Conservation (phyloP, 192 early-diverging fungal genomes). For the Linnemannia elongata region DNA sequence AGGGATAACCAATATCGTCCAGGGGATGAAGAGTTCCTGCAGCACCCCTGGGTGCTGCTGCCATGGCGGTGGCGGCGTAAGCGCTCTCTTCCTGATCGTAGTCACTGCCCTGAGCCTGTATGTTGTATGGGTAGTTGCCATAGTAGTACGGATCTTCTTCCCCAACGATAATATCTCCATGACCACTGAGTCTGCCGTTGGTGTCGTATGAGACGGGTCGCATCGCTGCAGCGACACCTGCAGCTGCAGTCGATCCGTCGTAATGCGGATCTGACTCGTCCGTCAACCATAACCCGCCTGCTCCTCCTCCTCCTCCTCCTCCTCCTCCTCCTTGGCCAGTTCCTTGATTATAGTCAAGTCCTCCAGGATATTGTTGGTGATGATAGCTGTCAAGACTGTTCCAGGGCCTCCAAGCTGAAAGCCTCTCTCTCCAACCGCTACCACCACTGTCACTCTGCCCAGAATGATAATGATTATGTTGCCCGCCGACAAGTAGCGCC, state of each 20-base stretch:
- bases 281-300: slow-evolving; percentile 24
- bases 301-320: slow-evolving; percentile 3
- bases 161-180: neutral
- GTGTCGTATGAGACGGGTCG: slow-evolving; percentile 29
- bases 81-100: neutral
- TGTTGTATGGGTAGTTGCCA: neutral
- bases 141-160: neutral
- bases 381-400: slow-evolving; percentile 6
- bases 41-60: neutral
- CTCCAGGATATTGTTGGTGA: neutral
- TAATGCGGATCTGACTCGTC: slow-evolving; percentile 9
- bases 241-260: neutral
- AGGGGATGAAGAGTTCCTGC: slow-evolving; percentile 12
- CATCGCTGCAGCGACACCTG: slow-evolving; percentile 13
- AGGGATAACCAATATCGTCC: neutral
- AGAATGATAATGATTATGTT: neutral
- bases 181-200: neutral
- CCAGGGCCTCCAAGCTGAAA: slow-evolving; percentile 16
- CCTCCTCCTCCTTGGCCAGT: neutral
- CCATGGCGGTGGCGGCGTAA: neutral
- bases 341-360: neutral
- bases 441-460: neutral
- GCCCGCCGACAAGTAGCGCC: neutral
- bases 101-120: neutral
- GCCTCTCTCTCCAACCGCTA: slow-evolving; percentile 6